Evolutionary conservation across 108 stramenopile species (phyloP).

Genomic region (Skeletonema menzelii): DNA sequence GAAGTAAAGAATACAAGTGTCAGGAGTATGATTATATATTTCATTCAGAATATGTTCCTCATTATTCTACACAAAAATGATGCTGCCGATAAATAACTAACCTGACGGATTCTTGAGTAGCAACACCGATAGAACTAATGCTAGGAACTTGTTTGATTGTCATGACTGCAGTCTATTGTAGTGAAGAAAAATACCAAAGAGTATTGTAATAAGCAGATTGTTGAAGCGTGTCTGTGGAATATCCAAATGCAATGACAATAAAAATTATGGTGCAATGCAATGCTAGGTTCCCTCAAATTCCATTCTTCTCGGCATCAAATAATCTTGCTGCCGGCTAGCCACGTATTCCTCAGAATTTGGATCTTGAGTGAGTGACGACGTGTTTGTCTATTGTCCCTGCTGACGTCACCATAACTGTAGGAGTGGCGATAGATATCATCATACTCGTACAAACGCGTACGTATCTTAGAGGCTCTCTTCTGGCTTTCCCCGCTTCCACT

Average conservation of each 20-base stretch:
- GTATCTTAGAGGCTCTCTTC: too few species aligned
- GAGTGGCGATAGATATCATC: too few species aligned
- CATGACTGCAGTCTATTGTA: conserved; percentile 33
- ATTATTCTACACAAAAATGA: background rate
- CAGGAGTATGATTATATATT: background rate
- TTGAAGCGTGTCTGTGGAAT: background rate
- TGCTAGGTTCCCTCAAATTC: background rate
- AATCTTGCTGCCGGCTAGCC: too few species aligned
- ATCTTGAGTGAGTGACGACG: too few species aligned
- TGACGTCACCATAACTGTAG: background rate
- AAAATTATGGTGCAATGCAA: background rate
- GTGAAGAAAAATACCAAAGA: background rate
- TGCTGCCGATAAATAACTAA: conserved; percentile 16
- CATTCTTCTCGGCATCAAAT: background rate
- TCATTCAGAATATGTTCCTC: background rate
- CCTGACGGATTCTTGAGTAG: conserved; percentile 5
- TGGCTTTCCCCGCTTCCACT: too few species aligned
- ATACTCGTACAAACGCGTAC: too few species aligned
- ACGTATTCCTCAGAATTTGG: too few species aligned
- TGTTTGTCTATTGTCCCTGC: background rate
- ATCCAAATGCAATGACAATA: background rate
- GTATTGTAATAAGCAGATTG: background rate
- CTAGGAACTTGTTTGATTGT: conserved; percentile 73
- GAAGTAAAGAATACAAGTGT: background rate
- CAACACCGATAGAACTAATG: conserved; percentile 54